A percentile compares a stretch with the other conserved stretches of the same genome.
Conservation (phyloP, 2,329 filamentous ascomycete genomes). For the Aspergillus sp. region DNA sequence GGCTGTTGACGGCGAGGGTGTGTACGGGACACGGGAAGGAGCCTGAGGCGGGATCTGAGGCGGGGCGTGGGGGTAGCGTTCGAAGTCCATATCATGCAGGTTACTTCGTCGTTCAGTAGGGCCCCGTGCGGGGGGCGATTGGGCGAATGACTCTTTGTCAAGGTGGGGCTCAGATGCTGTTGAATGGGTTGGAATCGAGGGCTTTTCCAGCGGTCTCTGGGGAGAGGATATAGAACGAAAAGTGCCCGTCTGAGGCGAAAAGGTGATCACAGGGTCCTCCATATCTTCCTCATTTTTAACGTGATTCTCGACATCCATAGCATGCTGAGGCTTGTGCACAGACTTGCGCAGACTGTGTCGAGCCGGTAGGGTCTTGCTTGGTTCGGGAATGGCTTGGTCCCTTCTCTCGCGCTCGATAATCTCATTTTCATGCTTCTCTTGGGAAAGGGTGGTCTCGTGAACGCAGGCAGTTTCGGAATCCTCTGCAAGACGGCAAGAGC, state of each 20-base stretch:
- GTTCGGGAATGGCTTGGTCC: not conserved
- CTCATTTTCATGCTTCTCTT: constrained; percentile 1
- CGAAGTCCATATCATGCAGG: not conserved
- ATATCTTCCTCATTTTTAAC: constrained; percentile 10
- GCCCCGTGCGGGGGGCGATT: not conserved
- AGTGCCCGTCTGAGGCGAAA: constrained; percentile 39
- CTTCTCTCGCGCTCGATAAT: not conserved
- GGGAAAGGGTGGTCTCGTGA: constrained; percentile 17
- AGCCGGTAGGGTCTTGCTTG: not conserved
- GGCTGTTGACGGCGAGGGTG: not conserved
- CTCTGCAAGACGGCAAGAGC: constrained; percentile 43
- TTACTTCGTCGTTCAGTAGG: not conserved
- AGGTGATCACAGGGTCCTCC: constrained; percentile 34
- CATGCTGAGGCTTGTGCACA: not conserved
- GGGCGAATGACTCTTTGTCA: constrained; percentile 3
- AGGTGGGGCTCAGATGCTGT: constrained; percentile 2
- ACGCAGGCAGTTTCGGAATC: constrained; percentile 33
- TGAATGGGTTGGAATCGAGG: constrained; percentile 9
- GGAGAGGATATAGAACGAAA: constrained; percentile 37
- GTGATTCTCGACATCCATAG: constrained; percentile 9
- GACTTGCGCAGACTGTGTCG: not conserved
- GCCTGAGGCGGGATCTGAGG: not conserved
- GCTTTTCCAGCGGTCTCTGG: constrained; percentile 15
- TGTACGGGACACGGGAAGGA: not conserved
- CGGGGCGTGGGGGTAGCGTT: not conserved